Percentiles rank a stretch among this genome's conserved stretches.
phyloP scores from a whole-genome alignment of 106 monocot genomes.

The Dendrobium officinale region DNA sequence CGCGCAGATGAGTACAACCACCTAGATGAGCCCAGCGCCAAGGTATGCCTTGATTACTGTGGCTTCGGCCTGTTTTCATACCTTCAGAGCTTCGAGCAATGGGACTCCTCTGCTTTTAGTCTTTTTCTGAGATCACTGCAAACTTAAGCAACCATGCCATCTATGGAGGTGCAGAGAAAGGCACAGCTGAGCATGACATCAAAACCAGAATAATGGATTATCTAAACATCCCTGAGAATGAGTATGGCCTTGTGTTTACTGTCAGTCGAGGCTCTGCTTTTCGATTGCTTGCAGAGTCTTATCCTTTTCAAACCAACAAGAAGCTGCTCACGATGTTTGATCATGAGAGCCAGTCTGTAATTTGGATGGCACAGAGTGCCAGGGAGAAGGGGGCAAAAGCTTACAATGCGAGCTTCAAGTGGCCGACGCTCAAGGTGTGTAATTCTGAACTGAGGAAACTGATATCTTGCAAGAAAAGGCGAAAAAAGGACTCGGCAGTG shows the following conservation, averaged over 20 bases:
- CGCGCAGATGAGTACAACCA: conserved; percentile 71
- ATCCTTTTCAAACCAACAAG: conserved; percentile 96
- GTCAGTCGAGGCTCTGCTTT: conserved; percentile 92
- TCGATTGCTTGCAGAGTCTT: conserved; percentile 74
- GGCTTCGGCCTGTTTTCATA: conserved; percentile 94
- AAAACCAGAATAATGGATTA: conserved; percentile 80
- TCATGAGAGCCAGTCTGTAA: conserved; percentile 94
- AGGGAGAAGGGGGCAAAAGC: conserved; percentile 86
- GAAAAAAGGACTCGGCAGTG: conserved; percentile 64
- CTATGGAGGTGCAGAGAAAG: conserved; percentile 76
- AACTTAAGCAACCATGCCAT: conserved; percentile 88
- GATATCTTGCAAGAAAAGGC: conserved; percentile 67
- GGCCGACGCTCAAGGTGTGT: conserved; percentile 81
- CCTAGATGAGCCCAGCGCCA: conserved; percentile 43
- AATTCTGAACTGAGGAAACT: conserved; percentile 74
- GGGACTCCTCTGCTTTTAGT: conserved; percentile 72
- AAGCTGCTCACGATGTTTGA: conserved; percentile 95
- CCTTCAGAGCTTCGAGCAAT: conserved; percentile 52
- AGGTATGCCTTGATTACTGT: conserved; percentile 95
- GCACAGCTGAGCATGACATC: conserved; percentile 83
- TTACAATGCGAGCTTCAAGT: conserved; percentile 70
- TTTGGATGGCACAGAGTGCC: conserved; percentile 79
- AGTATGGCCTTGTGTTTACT: conserved; percentile 89
- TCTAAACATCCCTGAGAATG: conserved; percentile 89
- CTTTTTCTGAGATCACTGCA: conserved; percentile 74